These are phyloP conservation scores for Penicillium brevicompactum DNA, from an alignment of 2,329 filamentous ascomycete genomes.

Conservation along the genomic window DNA sequence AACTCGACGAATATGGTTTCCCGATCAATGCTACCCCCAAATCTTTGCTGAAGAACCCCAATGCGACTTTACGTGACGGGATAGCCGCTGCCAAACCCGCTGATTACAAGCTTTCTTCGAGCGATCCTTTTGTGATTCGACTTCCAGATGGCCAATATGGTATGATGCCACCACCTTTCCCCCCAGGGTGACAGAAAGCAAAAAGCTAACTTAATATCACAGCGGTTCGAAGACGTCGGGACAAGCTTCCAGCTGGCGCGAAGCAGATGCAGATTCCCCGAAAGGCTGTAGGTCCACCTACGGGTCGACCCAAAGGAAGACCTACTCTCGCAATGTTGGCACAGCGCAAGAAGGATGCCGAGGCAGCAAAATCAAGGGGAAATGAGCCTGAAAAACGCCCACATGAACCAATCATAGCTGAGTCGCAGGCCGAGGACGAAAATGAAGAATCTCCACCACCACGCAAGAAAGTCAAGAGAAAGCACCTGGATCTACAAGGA, in stretches of 20 bases:
- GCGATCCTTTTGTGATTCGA: conserved; percentile 35
- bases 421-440: conserved; percentile 10
- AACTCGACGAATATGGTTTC: conserved; percentile 54
- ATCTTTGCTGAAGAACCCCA: conserved; percentile 44
- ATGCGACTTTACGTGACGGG: conserved; percentile 47
- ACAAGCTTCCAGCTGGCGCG: conserved; percentile 9
- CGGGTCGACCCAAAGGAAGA: conserved; percentile 20
- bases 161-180: conserved; percentile 18
- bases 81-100: conserved; percentile 33
- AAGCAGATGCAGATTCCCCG: conserved; percentile 7
- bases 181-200: too few species aligned
- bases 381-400: not conserved
- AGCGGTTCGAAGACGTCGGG: conserved; percentile 14
- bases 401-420: not conserved
- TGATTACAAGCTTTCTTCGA: conserved; percentile 37
- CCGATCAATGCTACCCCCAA: conserved; percentile 34
- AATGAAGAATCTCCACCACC: conserved; percentile 1
- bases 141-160: conserved; percentile 34
- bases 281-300: not conserved
- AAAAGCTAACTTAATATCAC: not conserved
- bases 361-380: not conserved
- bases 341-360: not conserved
- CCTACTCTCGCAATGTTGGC: conserved; percentile 13
- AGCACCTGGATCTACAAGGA: conserved; percentile 25
- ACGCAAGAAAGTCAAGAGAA: conserved; percentile 20